Evolutionary conservation across 2,329 filamentous ascomycete genomes (phyloP), one percentile per base, ranked within the genome.

Genomic region (Aspergillus texensis): DNA sequence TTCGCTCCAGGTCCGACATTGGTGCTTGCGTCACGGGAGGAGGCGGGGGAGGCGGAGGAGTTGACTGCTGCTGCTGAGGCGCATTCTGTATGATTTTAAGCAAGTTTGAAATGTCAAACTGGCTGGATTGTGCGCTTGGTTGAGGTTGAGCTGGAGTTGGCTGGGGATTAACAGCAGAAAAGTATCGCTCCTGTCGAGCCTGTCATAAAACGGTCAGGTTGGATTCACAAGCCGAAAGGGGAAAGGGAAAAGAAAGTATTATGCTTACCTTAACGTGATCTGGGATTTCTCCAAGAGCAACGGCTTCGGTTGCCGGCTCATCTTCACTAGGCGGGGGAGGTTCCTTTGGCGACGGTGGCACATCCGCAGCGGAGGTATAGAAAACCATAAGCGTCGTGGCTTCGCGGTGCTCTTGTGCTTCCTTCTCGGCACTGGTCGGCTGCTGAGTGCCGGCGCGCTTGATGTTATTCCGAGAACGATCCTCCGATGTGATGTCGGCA

Each of bases 311-410:
- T 19, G 69, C 71, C 4, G 67, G 50, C 58, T 82, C 80, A 34
- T 80, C 78, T 6, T 73, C 72, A 43, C 74, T 73, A 14, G 74
- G 69, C 24, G 75, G 69, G 30, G 79, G 77, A 16, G 81, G 81
- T 59, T 84, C 82, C 64, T 81, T 83, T 8, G 82, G 81, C 4
- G 81, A 79, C 6, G 76, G 67, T 6, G 82, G 82, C 54, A 83
- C 75, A 65, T 84, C 82, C 5, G 76, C 76, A 54, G 76, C 73
- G 32, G 78, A 80, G 1, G 80, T 76, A 66, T 83, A 82, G 64
- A 82, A 79, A 1, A 80, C 80, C 78, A 83, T 83, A 43, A 84
- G 74, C 4, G 81, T 82, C 26, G 73, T 82, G 52, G 76, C 71
- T 68, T 84, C 82, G 36, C 81, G 77, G 57, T 80, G 78, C 26